Conservation (phyloP, 106 monocot genomes). For the Apostasia ramifera region DNA sequence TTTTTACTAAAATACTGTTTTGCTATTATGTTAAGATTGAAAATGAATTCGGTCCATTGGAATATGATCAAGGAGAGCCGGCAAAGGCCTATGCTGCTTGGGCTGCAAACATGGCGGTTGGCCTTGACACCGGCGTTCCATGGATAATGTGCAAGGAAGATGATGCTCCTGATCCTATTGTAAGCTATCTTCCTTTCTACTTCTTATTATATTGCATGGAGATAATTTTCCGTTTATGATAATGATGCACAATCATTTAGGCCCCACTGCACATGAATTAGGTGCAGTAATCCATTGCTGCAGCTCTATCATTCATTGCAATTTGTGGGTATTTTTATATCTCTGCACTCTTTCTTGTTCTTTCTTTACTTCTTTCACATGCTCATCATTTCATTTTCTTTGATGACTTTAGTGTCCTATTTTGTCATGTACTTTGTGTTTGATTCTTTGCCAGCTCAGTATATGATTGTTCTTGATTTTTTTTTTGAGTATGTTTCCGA, state of each 20-base stretch:
- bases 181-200: slow-evolving; percentile 20
- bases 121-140: slow-evolving; percentile 70
- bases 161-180: slow-evolving; percentile 94
- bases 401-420: neutral
- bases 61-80: slow-evolving; percentile 55
- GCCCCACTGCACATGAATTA: slow-evolving; percentile 18
- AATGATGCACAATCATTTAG: neutral
- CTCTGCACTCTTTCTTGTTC: neutral
- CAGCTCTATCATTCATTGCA: neutral
- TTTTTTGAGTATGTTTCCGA: neutral
- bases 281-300: neutral
- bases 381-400: neutral
- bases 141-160: slow-evolving; percentile 99
- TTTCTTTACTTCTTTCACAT: neutral
- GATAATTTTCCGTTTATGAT: neutral
- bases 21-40: slow-evolving; percentile 42
- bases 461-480: neutral
- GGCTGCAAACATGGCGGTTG: slow-evolving; percentile 86
- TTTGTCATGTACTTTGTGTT: neutral
- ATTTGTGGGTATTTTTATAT: neutral
- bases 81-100: slow-evolving; percentile 61
- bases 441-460: neutral
- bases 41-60: slow-evolving; percentile 85
- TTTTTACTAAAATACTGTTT: neutral
- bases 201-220: neutral